Conservation (phyloP, 2,329 filamentous ascomycete genomes). For the Scortechinia acanthostroma region DNA sequence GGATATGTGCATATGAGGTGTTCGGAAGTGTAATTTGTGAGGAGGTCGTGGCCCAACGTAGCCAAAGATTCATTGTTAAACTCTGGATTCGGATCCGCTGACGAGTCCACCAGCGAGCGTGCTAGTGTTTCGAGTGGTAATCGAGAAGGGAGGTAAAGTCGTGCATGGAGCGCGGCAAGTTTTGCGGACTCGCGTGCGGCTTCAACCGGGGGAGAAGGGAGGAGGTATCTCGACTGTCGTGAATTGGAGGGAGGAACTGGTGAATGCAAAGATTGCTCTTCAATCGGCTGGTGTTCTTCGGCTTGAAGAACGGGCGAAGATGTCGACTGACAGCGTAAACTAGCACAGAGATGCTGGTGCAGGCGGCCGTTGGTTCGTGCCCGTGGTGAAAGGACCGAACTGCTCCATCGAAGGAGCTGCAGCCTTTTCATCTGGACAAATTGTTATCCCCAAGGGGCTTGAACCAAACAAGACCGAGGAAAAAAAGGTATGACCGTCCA, state of each 20-base stretch:
- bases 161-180: constrained; percentile 84
- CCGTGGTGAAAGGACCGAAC: constrained; percentile 35
- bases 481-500: neutral
- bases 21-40: constrained; percentile 85
- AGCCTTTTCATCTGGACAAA: constrained; percentile 33
- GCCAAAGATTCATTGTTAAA: constrained; percentile 88
- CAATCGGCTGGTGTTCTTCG: constrained; percentile 3
- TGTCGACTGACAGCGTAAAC: constrained; percentile 29
- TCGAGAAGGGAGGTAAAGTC: constrained; percentile 73
- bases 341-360: constrained; percentile 21
- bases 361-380: constrained; percentile 26
- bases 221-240: constrained; percentile 20
- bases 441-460: too few relatives aligned
- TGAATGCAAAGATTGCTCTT: constrained; percentile 1
- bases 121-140: constrained; percentile 82
- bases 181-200: constrained; percentile 72
- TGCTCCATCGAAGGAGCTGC: constrained; percentile 41
- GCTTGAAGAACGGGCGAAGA: constrained; percentile 12
- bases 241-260: neutral
- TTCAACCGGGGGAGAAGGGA: constrained; percentile 67
- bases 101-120: constrained; percentile 75
- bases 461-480: neutral
- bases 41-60: constrained; percentile 72
- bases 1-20: constrained; percentile 83
- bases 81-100: constrained; percentile 69